phyloP scores from a whole-genome alignment of 148 eudicot genomes.

The Silene latifolia region DNA sequence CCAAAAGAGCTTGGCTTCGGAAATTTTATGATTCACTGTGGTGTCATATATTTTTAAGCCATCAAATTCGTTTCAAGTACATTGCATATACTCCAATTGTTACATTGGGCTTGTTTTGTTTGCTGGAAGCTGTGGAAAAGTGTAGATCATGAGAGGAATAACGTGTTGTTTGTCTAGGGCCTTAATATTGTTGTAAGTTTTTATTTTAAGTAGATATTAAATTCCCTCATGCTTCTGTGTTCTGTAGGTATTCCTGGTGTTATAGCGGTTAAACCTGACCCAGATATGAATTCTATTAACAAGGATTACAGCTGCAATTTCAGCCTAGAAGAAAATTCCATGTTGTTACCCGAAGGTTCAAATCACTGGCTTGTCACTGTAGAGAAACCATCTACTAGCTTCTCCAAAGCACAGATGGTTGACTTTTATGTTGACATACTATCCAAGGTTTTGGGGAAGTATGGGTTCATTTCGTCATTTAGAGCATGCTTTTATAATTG shows the following conservation, averaged over 20 bases:
- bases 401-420: conserved; percentile 12
- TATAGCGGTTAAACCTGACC: conserved; percentile 65
- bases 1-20: too few species aligned
- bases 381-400: conserved; percentile 31
- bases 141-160: too few species aligned
- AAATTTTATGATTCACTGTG: too few species aligned
- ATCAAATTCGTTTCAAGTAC: too few species aligned
- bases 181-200: too few species aligned
- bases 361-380: conserved; percentile 75
- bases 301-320: conserved; percentile 39
- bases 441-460: conserved; percentile 14
- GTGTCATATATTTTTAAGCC: too few species aligned
- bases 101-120: too few species aligned
- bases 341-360: conserved; percentile 56
- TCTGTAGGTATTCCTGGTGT: conserved; percentile 67
- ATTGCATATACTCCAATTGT: too few species aligned
- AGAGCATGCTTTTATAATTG: not conserved
- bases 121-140: too few species aligned
- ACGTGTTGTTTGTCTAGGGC: too few species aligned
- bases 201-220: too few species aligned
- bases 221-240: conserved; percentile 7
- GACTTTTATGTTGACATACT: conserved; percentile 10
- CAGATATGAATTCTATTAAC: conserved; percentile 30
- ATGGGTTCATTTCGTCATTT: not conserved
- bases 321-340: conserved; percentile 23